Base-by-base conservation (phyloP, 768 basidiomycete species). In the Amanita phalloides region DNA sequence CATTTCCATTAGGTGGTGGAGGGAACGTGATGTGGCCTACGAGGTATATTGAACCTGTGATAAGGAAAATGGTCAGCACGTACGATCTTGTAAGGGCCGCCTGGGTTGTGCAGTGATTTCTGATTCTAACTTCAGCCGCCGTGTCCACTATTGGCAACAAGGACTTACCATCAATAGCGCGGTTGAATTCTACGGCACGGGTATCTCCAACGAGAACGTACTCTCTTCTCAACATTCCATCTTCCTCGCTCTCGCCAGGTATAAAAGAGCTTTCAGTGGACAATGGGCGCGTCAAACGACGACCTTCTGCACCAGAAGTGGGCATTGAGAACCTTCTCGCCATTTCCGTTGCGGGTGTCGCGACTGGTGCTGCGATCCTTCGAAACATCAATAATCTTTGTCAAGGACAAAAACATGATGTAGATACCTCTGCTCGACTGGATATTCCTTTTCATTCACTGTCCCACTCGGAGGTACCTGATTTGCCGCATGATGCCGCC, bases 171-270 rank as follows among this genome's bases (percentile, higher is more conserved):
- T 98, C 95, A 1, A 95, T 86, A 2, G 91, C 79, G 13, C 82
- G 81, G 63, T 90, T 91, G 64, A 97, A 90, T 63, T 98, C 94
- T 2, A 97, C 87, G 1, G 89, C 89, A 46, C 84, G 76, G 49
- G 78, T 81, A 64, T 99, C 92, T 39, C 86, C 93, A 1, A 98
- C 89, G 1, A 99, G 78, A 0, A 98, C 95, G 59, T 99, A 99
- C 61, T 98, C 95, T 55, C 82, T 77, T 48, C 85, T 76, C 45
- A 90, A 72, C 46, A 83, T 70, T 0, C 86, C 86, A 60, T 90
- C 87, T 61, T 90, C 87, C 60, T 90, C 88, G 0, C 83, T 86
- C 63, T 90, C 87, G 3, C 88, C 88, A 9, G 87, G 87, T 48
- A 89, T 89, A 52, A 78, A 64, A 0, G 86, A 88, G 1, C 75